Conservation (phyloP, 2,329 filamentous ascomycete species). For the Alternaria angustiovoidea region DNA sequence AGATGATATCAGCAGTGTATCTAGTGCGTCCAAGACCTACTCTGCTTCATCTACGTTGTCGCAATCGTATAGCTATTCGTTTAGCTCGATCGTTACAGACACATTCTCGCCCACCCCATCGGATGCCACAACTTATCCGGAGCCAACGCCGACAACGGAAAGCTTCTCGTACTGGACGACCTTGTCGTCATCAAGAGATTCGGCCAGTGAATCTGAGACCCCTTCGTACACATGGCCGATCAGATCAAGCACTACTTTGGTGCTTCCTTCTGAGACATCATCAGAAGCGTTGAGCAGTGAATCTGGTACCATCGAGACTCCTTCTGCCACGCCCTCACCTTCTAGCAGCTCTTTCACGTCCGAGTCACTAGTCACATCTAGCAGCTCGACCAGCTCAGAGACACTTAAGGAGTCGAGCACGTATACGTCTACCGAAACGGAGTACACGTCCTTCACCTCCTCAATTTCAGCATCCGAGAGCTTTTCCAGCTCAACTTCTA, state of each 20-base stretch:
- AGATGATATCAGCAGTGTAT: constrained; percentile 1
- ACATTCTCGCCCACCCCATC: not conserved
- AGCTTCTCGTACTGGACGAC: not conserved
- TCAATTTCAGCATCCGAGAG: not conserved
- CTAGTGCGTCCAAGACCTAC: constrained; percentile 2
- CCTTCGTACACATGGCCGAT: not conserved
- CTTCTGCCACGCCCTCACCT: not conserved
- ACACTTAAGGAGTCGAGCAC: not conserved
- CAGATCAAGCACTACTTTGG: not conserved
- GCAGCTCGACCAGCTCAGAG: not conserved
- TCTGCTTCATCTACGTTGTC: not conserved
- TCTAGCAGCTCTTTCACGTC: not conserved
- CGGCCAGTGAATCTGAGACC: not conserved
- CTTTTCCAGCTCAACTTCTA: not conserved
- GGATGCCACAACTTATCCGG: not conserved
- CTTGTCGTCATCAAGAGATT: not conserved
- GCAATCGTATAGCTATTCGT: not conserved
- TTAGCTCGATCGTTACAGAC: not conserved
- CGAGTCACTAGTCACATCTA: too few species aligned
- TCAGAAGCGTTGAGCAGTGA: constrained; percentile 3
- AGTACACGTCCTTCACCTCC: not conserved
- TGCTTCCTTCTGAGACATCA: constrained; percentile 1
- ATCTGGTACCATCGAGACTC: not conserved
- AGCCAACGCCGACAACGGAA: not conserved
- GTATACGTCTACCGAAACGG: not conserved